Base-by-base conservation (phyloP, 805 yeast species). In the Kockiozyma suomiensis region DNA sequence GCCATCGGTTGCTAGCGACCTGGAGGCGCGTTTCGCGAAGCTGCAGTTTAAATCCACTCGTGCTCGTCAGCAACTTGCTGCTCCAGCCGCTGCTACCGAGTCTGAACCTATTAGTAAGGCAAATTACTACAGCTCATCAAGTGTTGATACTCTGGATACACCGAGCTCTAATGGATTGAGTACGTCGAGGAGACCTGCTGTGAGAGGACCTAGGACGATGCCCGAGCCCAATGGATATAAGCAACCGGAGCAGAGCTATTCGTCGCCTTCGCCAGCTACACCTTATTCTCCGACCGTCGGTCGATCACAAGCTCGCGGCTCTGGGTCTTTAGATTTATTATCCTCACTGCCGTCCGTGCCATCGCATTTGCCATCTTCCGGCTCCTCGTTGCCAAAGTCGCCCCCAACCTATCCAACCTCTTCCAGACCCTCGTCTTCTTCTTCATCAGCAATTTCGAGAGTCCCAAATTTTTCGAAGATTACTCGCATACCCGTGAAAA, bases 301-400 rank as follows among this genome's bases (percentile, higher is more conserved):
- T n/a, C n/a, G n/a, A n/a, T n/a, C n/a, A n/a, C n/a, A n/a, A n/a
- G n/a, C n/a, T n/a, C n/a, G n/a, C n/a, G n/a, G 19, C 28, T 10
- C 17, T 3, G 35, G 37, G 2, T 28, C 54, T 12, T n/a, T 13
- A 7, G 30, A 23, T 33, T 23, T 50, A 4, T n/a, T 50, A 40
- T 26, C 30, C 2, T 38, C 54, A 25, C 23, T 50, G 25, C 54
- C 54, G 3, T 50, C 54, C 12, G 54, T 40, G 10, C 54, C 54
- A 5, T 38, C 54, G 23, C 7, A 12, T 21, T 21, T 25, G 6
- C 48, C 54, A 8, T 30, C 46, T 4, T 15, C 47, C 4, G 13
- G 30, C 2, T 21, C 42, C 3, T 30, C 52, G 23, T 6, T 8
- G 30, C 42, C 19, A 50, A 30, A 30, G 28, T 13, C n/a, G n/a